Conservation (phyloP, 2,329 filamentous ascomycete species). For the Cladorrhinum sp. region DNA sequence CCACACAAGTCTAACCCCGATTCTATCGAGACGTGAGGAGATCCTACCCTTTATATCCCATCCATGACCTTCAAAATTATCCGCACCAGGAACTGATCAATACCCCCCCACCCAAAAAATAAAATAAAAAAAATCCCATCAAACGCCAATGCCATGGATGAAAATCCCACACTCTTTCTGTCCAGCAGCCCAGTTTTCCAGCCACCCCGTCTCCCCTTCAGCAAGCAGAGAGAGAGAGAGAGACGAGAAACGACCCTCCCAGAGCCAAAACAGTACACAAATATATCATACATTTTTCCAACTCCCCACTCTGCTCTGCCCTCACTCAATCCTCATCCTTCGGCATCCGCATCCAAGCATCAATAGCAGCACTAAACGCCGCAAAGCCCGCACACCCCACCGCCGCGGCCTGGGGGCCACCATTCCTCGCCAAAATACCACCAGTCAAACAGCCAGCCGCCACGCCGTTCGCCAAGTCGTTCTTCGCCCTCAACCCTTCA, state of each 20-base stretch:
- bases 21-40: background rate
- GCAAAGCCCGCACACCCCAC: constrained; percentile 92
- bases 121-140: background rate
- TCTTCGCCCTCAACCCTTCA: constrained; percentile 88
- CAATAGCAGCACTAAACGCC: constrained; percentile 87
- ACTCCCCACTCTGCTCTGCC: background rate
- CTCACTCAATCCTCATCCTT: constrained; percentile 47
- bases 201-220: background rate
- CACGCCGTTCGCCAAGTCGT: constrained; percentile 85
- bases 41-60: background rate
- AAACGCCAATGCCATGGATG: background rate
- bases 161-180: background rate
- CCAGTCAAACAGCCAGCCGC: constrained; percentile 88
- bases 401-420: constrained; percentile 82
- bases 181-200: background rate
- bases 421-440: constrained; percentile 79
- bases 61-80: background rate
- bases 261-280: background rate
- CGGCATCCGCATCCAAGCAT: constrained; percentile 83
- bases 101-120: background rate
- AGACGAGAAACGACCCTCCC: background rate
- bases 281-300: background rate
- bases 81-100: too few relatives aligned
- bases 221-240: background rate
- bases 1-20: background rate